Evolutionary conservation across 495 filamentous ascomycete species (phyloP).

Genomic region (Astrothelium macrocarpum): DNA sequence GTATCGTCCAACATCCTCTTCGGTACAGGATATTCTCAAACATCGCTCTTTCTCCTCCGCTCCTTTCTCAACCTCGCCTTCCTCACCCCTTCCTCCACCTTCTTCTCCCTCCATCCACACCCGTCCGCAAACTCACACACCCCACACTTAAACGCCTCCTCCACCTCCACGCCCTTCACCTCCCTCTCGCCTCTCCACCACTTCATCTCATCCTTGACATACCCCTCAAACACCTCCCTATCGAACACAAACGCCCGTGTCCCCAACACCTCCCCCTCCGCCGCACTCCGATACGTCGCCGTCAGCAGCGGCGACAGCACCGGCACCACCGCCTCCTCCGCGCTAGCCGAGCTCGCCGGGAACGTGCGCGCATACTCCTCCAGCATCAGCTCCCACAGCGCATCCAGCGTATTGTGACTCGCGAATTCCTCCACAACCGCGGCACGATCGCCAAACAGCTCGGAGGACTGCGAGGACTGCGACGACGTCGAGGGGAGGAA

Average conservation of each 20-base stretch:
- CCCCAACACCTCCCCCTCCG: slow-evolving; percentile 50
- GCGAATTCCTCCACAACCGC: slow-evolving; percentile 43
- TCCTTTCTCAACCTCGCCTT: slow-evolving; percentile 21
- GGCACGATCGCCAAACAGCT: not conserved
- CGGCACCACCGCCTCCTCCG: slow-evolving; percentile 40
- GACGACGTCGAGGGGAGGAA: slow-evolving; percentile 22
- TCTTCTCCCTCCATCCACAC: slow-evolving; percentile 46
- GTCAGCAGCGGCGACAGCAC: slow-evolving; percentile 41
- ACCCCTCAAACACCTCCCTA: slow-evolving; percentile 47
- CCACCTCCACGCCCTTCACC: slow-evolving; percentile 70
- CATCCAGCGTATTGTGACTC: slow-evolving; percentile 46
- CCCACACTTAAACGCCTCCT: slow-evolving; percentile 86
- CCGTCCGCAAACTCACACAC: slow-evolving; percentile 54
- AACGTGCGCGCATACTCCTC: slow-evolving; percentile 24
- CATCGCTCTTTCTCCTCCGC: slow-evolving; percentile 12
- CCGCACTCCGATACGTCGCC: slow-evolving; percentile 51
- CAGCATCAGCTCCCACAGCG: slow-evolving; percentile 62
- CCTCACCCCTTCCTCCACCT: slow-evolving; percentile 42
- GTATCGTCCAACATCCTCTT: too few species aligned
- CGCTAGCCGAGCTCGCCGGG: slow-evolving; percentile 36
- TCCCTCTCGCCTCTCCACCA: slow-evolving; percentile 82
- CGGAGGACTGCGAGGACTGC: slow-evolving; percentile 21
- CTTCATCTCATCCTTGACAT: slow-evolving; percentile 57
- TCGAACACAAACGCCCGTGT: slow-evolving; percentile 62
- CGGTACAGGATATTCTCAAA: slow-evolving; percentile 4